phyloP scores from a whole-genome alignment of 2,329 filamentous ascomycete genomes.

The Amesomyces nigricolor region DNA sequence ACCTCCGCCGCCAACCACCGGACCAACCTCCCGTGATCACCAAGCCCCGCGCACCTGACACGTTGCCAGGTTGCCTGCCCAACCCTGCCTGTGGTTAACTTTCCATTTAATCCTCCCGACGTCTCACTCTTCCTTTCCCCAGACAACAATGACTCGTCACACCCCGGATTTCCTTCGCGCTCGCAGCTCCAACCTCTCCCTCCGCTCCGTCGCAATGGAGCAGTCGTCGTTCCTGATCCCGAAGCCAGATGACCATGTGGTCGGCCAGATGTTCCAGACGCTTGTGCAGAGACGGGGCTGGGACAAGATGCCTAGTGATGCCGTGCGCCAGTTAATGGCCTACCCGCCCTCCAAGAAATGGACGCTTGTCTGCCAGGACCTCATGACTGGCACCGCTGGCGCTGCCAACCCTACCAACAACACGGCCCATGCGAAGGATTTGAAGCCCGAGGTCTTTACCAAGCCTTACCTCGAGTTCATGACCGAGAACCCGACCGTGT shows the following conservation, averaged over 20 bases:
- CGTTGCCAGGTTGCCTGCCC: neutral
- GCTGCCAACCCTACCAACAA: constrained; percentile 12
- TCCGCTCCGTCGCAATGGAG: constrained; percentile 37
- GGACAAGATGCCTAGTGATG: constrained; percentile 94
- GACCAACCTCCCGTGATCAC: neutral
- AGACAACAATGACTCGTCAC: constrained; percentile 39
- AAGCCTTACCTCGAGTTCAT: constrained; percentile 84
- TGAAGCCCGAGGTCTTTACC: constrained; percentile 61
- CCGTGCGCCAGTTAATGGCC: constrained; percentile 88
- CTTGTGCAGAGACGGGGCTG: constrained; percentile 97
- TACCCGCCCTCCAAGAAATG: constrained; percentile 95
- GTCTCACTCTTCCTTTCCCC: neutral
- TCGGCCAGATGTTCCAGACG: constrained; percentile 86
- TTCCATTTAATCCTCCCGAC: neutral
- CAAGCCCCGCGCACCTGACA: neutral
- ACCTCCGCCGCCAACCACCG: too few relatives aligned
- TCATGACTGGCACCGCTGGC: constrained; percentile 4
- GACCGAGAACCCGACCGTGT: constrained; percentile 85
- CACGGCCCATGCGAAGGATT: constrained; percentile 27
- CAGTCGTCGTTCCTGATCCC: constrained; percentile 40
- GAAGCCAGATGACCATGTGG: constrained; percentile 73
- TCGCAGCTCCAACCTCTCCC: constrained; percentile 41
- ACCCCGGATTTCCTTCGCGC: constrained; percentile 41
- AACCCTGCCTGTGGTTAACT: neutral
- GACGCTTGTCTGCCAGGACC: constrained; percentile 94